A percentile compares a stretch with the other conserved stretches of the same genome.
Evolutionary conservation across 2,329 filamentous ascomycete genomes (phyloP).

Genomic region (Calonectria montana): DNA sequence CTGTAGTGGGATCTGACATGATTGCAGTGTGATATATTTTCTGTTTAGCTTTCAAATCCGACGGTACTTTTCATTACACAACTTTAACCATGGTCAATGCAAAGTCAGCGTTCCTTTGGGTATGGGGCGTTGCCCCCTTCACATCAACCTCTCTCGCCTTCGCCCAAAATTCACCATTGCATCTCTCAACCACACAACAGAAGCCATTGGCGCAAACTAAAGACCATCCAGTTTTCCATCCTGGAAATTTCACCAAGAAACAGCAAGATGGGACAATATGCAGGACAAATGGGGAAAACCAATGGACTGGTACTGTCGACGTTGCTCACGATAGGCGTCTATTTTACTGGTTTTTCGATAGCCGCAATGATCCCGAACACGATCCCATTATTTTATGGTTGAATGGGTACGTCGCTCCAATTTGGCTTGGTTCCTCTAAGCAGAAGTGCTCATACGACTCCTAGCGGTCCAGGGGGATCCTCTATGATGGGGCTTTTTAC

Average conservation of each 20-base stretch:
- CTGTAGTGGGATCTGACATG: too few relatives aligned
- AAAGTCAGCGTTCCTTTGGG: neutral
- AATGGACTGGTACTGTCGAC: neutral
- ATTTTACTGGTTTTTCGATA: constrained; percentile 4
- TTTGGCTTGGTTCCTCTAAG: too few relatives aligned
- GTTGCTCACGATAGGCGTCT: neutral
- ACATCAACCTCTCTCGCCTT: too few relatives aligned
- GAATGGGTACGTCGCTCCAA: neutral
- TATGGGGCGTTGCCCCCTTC: neutral
- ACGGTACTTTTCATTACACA: neutral
- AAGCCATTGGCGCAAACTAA: neutral
- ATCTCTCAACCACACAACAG: neutral
- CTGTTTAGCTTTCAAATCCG: neutral
- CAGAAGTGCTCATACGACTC: neutral
- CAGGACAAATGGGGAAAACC: neutral
- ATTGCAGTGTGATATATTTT: too few relatives aligned
- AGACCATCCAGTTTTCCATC: neutral
- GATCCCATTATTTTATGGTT: neutral
- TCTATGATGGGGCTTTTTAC: neutral
- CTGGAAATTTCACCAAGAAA: neutral
- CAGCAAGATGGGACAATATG: neutral
- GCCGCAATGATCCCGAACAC: neutral
- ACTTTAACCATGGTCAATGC: neutral
- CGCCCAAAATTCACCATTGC: neutral
- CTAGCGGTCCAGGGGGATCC: neutral